A percentile compares a stretch with the other conserved stretches of the same genome.
These are phyloP conservation scores for Alternaria incomplexa DNA, from an alignment of 2,329 filamentous ascomycete genomes.

Conservation along the genomic window DNA sequence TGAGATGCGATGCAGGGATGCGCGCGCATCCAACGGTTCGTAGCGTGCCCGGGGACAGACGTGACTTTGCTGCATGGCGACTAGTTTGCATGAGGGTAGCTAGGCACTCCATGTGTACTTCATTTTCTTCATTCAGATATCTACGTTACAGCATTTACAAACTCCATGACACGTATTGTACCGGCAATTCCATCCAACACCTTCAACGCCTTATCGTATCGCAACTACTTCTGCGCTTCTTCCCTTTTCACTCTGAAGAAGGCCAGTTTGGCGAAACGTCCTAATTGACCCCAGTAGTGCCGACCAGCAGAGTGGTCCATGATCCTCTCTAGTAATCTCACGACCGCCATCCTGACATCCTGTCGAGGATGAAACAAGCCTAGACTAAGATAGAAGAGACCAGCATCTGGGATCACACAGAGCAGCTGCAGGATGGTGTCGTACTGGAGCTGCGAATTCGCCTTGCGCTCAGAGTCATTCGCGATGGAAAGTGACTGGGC, in stretches of 20 bases:
- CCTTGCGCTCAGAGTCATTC: constrained; percentile 31
- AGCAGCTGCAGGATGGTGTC: constrained; percentile 66
- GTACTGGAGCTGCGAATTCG: constrained; percentile 41
- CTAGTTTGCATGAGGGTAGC: background rate
- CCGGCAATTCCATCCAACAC: background rate
- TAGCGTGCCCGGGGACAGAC: background rate
- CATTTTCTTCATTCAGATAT: background rate
- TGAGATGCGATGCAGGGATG: constrained; percentile 17
- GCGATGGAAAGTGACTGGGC: constrained; percentile 31
- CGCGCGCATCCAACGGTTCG: constrained; percentile 2
- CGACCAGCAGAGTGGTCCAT: constrained; percentile 86
- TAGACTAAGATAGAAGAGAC: constrained; percentile 87
- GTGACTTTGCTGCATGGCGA: background rate
- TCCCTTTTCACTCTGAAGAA: constrained; percentile 80
- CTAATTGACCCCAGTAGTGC: constrained; percentile 89
- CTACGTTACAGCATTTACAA: background rate
- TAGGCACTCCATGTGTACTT: background rate
- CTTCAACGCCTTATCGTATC: background rate
- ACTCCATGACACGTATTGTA: background rate
- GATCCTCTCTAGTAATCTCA: constrained; percentile 81
- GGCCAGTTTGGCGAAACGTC: constrained; percentile 85
- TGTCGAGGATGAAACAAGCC: constrained; percentile 89
- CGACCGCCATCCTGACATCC: constrained; percentile 77
- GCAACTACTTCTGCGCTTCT: constrained; percentile 28
- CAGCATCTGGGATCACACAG: constrained; percentile 81